These are phyloP conservation scores for Flaveria ramosissima DNA, from an alignment of 129 eudicot species.

Conservation along the genomic window DNA sequence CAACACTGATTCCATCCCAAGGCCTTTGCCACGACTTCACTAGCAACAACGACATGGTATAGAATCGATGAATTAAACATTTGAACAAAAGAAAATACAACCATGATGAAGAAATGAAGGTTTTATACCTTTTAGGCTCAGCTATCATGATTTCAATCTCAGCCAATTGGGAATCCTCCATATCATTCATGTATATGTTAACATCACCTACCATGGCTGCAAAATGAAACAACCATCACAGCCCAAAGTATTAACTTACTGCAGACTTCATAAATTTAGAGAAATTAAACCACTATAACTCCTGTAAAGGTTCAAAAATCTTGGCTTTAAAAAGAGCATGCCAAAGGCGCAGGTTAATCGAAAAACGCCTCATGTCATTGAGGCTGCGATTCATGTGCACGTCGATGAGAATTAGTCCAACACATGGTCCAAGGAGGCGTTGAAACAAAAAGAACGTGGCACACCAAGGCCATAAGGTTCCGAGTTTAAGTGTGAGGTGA, in stretches of 20 bases:
- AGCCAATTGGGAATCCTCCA: constrained; percentile 70
- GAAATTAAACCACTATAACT: too few relatives aligned
- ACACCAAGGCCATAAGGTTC: too few relatives aligned
- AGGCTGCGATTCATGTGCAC: too few relatives aligned
- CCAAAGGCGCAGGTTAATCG: too few relatives aligned
- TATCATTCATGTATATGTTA: constrained; percentile 86
- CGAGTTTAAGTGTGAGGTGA: too few relatives aligned
- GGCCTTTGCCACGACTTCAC: constrained; percentile 92
- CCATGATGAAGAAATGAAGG: too few relatives aligned
- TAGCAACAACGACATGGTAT: constrained; percentile 31
- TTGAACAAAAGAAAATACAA: neutral
- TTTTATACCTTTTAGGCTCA: constrained; percentile 69
- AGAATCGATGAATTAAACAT: constrained; percentile 11
- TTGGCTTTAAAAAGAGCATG: too few relatives aligned
- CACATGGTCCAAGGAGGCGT: too few relatives aligned
- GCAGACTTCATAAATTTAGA: neutral
- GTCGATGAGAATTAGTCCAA: too few relatives aligned
- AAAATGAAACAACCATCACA: constrained; percentile 16
- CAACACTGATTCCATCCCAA: constrained; percentile 74
- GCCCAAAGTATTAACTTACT: neutral
- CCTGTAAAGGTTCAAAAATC: too few relatives aligned
- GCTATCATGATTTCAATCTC: constrained; percentile 98
- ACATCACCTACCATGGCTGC: constrained; percentile 98
- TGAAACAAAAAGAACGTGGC: too few relatives aligned
- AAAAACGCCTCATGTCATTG: too few relatives aligned